Base-by-base conservation (phyloP, 2,329 filamentous ascomycete genomes). In the Claviceps humidiphila region DNA sequence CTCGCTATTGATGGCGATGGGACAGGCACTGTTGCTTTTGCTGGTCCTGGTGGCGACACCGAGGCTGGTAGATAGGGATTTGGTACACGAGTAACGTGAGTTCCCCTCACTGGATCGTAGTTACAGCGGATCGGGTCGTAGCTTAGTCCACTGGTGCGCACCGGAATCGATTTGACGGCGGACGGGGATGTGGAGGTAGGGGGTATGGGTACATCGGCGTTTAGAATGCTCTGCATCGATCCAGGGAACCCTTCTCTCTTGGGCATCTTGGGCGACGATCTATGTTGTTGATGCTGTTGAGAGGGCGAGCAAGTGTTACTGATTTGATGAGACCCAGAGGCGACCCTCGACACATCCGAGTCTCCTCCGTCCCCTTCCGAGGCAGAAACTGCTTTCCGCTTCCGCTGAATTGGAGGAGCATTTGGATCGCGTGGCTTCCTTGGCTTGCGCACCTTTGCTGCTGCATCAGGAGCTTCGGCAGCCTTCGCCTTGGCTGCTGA, bases 91-190 rank as follows among this genome's bases (percentile, higher is more conserved):
- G 74, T 60, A 46, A 78, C 61, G 63, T 84, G 80, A 2, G 79
- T 86, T 61, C 80, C 80, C 43, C 80, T 72, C 48, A 82, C 74
- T 1, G 80, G 80, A 58, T 84, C 80, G 58, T 82, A 84, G 57
- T 77, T 82, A n/a, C 85, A 87, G 47, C 90, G 81, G 57, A 95
- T 89, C 0, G 90, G 90, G 66, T 96, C 90, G 69, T 93, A 96
- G 61, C 85, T 88, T 62, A 89, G 87, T 44, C 89, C 85, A 61
- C 85, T 86, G 14, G 84, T 82, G 49, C 84, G 74, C 48, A 74
- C 70, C 8, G 74, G 72, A 17, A 70, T 63, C 44, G 71, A 55
- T 56, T 67, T 56, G 71, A 53, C 74, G 68, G 50, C 53, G 17
- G 52, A 44, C 68, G 72, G 41, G 66, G 73, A 54, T 68, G 74